phyloP scores from a whole-genome alignment of 2,329 filamentous ascomycete genomes.

The Fusarium palustre region DNA sequence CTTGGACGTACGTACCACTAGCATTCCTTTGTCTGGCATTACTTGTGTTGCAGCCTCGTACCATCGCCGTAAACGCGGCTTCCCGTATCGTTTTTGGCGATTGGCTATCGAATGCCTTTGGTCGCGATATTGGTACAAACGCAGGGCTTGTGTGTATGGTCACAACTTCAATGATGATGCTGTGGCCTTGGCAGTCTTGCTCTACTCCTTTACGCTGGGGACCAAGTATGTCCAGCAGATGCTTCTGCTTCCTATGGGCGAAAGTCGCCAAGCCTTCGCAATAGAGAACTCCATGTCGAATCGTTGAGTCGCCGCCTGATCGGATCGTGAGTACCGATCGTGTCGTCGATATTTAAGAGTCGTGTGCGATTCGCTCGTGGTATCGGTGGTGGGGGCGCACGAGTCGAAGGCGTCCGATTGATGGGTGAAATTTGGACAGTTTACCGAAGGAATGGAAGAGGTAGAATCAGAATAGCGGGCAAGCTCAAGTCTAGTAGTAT shows the following conservation, averaged over 20 bases:
- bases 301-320: not conserved
- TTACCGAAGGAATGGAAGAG: too few relatives aligned
- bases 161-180: not conserved
- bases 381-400: not conserved
- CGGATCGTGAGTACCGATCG: not conserved
- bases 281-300: not conserved
- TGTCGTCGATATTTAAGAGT: not conserved
- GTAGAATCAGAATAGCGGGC: not conserved
- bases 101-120: not conserved
- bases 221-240: too few relatives aligned
- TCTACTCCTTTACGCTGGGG: too few relatives aligned
- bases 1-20: fast-evolving
- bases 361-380: not conserved
- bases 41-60: fast-evolving
- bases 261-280: not conserved
- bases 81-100: not conserved
- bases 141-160: too few relatives aligned
- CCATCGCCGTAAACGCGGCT: too few relatives aligned
- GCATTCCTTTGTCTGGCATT: not conserved
- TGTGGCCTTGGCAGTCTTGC: not conserved
- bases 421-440: too few relatives aligned
- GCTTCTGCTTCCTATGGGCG: too few relatives aligned
- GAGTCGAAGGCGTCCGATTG: not conserved
- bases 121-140: not conserved
- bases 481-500: not conserved